Evolutionary conservation across 257 asterid genomes (phyloP).

Genomic region (Salvia rosmarinus): DNA sequence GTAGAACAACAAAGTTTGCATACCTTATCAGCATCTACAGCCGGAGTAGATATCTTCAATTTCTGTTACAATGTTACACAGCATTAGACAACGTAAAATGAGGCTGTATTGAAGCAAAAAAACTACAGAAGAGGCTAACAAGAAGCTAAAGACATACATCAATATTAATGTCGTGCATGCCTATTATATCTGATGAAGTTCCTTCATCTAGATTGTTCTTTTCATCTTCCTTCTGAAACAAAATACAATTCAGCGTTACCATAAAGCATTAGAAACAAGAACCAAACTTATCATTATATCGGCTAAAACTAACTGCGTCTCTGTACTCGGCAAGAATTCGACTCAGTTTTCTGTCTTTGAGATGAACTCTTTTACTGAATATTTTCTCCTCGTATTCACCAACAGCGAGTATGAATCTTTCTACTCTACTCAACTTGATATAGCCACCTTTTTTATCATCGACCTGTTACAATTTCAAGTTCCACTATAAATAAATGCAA

Average conservation of each 20-base stretch:
- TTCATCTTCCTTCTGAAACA: conserved; percentile 37
- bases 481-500: background rate
- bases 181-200: conserved; percentile 21
- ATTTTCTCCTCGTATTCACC: conserved; percentile 61
- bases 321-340: conserved; percentile 32
- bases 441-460: conserved; percentile 40
- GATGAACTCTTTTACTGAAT: conserved; percentile 49
- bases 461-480: conserved; percentile 42
- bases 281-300: background rate
- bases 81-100: background rate
- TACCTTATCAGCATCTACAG: conserved; percentile 25
- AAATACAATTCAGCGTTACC: background rate
- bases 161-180: background rate
- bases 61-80: conserved; percentile 9
- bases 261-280: background rate
- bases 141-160: conserved; percentile 20
- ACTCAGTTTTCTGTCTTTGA: conserved; percentile 40
- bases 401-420: conserved; percentile 51
- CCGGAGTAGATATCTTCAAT: conserved; percentile 18
- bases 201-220: conserved; percentile 16
- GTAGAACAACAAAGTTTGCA: background rate
- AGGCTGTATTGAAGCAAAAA: background rate
- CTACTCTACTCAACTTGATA: conserved; percentile 51
- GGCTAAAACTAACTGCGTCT: conserved; percentile 41
- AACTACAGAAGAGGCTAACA: background rate